These are phyloP conservation scores for Xylaria sp. DNA, from an alignment of 2,329 filamentous ascomycete species.

Conservation along the genomic window DNA sequence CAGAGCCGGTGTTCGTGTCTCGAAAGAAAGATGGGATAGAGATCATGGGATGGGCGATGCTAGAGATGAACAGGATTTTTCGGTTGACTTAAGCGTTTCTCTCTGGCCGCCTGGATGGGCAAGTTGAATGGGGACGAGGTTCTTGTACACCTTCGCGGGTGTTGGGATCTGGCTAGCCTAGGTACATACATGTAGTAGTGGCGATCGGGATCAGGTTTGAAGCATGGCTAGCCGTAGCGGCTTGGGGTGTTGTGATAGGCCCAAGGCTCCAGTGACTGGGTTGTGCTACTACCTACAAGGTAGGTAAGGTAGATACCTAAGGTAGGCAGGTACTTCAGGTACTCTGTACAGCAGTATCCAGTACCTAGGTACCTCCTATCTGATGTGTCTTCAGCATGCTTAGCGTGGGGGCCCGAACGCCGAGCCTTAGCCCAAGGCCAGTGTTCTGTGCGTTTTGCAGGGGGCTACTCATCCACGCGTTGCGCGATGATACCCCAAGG, in stretches of 20 bases:
- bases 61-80: slow-evolving; percentile 15
- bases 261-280: too few relatives aligned
- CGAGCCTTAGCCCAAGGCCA: too few relatives aligned
- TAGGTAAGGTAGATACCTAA: too few relatives aligned
- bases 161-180: slow-evolving; percentile 19
- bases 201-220: slow-evolving; percentile 33
- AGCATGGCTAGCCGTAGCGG: neutral
- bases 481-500: too few relatives aligned
- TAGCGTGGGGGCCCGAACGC: too few relatives aligned
- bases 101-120: slow-evolving; percentile 8
- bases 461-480: too few relatives aligned
- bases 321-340: neutral
- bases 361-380: neutral
- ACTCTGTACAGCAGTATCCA: neutral
- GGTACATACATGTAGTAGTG: slow-evolving; percentile 21
- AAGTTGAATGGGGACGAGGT: slow-evolving; percentile 7
- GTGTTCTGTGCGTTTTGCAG: too few relatives aligned
- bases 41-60: slow-evolving; percentile 3
- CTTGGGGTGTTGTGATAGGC: neutral
- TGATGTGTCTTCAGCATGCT: neutral
- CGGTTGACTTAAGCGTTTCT: slow-evolving; percentile 2
- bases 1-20: neutral
- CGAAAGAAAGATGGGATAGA: slow-evolving; percentile 8
- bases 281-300: too few relatives aligned
- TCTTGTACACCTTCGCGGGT: slow-evolving; percentile 13